These are phyloP conservation scores for Clarireedia homoeocarpa DNA, from an alignment of 2,329 filamentous ascomycete genomes.

Conservation along the genomic window DNA sequence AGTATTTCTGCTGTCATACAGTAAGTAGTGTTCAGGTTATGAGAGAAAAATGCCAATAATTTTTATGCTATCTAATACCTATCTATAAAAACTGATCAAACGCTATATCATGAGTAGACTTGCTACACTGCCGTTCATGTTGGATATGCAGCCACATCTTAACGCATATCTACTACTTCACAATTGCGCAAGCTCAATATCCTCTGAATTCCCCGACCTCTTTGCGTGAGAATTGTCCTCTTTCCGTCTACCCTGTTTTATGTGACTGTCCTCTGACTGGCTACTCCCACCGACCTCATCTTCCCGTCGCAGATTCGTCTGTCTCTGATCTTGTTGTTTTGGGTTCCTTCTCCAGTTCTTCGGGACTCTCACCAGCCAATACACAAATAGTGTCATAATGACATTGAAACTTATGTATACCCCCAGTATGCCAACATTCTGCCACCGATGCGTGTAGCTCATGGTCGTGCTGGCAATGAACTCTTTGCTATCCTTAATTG, in stretches of 20 bases:
- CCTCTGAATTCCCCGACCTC: background rate
- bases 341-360: constrained; percentile 25
- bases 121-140: too few species aligned
- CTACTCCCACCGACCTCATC: background rate
- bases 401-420: constrained; percentile 45
- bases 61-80: too few species aligned
- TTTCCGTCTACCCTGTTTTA: background rate
- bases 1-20: too few species aligned
- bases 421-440: constrained; percentile 47
- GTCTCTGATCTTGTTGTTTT: background rate
- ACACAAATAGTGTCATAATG: constrained; percentile 42
- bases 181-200: background rate
- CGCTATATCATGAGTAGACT: too few species aligned
- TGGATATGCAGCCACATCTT: too few species aligned
- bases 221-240: background rate
- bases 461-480: constrained; percentile 54
- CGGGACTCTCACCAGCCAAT: constrained; percentile 42
- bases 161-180: background rate
- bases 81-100: too few species aligned
- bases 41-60: too few species aligned
- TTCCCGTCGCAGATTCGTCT: background rate
- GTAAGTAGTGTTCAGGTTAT: too few species aligned
- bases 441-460: constrained; percentile 56
- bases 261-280: background rate
- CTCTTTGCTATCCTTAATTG: constrained; percentile 48